Evolutionary conservation across 2,329 filamentous ascomycete genomes (phyloP).

Genomic region (Thielaviopsis punctulata): DNA sequence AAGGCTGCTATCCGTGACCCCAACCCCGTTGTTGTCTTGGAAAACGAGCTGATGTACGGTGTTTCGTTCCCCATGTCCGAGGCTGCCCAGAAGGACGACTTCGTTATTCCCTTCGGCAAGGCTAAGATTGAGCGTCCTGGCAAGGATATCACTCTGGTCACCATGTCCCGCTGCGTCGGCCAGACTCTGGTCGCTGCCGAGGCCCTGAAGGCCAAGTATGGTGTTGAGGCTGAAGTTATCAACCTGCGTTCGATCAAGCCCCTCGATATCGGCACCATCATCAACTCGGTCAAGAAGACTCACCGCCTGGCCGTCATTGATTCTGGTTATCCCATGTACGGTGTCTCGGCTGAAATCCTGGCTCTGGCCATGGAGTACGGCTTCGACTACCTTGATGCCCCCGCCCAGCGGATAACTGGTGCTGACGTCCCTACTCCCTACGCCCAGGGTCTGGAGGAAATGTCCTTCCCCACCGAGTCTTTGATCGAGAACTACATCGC

Average conservation of each 20-base stretch:
- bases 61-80: slow-evolving; percentile 94
- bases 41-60: slow-evolving; percentile 86
- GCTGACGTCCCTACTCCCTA: slow-evolving; percentile 96
- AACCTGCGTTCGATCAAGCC: slow-evolving; percentile 97
- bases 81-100: slow-evolving; percentile 88
- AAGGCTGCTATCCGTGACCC: slow-evolving; percentile 97
- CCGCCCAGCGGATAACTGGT: slow-evolving; percentile 84
- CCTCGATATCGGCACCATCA: slow-evolving; percentile 82
- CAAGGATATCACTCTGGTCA: slow-evolving; percentile 91
- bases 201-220: slow-evolving; percentile 88
- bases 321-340: slow-evolving; percentile 90
- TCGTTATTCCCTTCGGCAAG: slow-evolving; percentile 94
- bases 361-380: slow-evolving; percentile 93
- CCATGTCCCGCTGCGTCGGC: slow-evolving; percentile 86
- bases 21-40: slow-evolving; percentile 83
- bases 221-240: slow-evolving; percentile 88
- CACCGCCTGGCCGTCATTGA: slow-evolving; percentile 80
- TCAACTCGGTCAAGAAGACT: slow-evolving; percentile 98
- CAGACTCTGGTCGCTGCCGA: slow-evolving; percentile 80
- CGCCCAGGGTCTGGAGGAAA: slow-evolving; percentile 78
- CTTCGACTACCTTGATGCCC: slow-evolving; percentile 93
- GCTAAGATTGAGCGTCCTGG: slow-evolving; percentile 95
- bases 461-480: slow-evolving; percentile 82
- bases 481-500: slow-evolving; percentile 77
- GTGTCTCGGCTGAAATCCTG: slow-evolving; percentile 81